phyloP scores from a whole-genome alignment of 2,329 filamentous ascomycete species.

The Fusarium bactridioides region DNA sequence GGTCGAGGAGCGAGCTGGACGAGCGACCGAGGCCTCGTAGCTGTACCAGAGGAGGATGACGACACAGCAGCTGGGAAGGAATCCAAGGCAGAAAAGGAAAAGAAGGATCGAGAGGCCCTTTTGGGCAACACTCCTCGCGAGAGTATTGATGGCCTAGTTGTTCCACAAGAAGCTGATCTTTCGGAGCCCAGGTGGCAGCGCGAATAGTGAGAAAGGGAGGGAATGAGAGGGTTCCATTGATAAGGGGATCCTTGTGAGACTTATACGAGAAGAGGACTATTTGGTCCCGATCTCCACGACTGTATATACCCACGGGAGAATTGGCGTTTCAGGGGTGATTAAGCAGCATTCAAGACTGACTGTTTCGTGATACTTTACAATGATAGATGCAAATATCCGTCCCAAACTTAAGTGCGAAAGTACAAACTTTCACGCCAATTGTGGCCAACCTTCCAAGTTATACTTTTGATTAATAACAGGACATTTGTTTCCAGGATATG shows the following conservation, averaged over 20 bases:
- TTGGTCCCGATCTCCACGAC: constrained; percentile 27
- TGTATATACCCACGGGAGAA: constrained; percentile 39
- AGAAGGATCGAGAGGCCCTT: constrained; percentile 43
- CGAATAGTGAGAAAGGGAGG: background rate
- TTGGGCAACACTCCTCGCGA: constrained; percentile 36
- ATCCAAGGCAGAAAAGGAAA: constrained; percentile 21
- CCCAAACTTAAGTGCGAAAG: background rate
- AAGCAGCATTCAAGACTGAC: constrained; percentile 6
- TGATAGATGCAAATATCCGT: background rate
- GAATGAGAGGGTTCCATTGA: background rate
- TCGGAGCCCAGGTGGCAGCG: constrained; percentile 41
- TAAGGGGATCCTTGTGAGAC: background rate
- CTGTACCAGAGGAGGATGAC: constrained; percentile 51
- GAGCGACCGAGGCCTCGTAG: constrained; percentile 49
- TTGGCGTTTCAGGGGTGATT: constrained; percentile 30
- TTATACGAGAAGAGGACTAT: constrained; percentile 7
- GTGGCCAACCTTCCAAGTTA: background rate
- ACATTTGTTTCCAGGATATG: background rate
- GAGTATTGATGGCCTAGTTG: constrained; percentile 31
- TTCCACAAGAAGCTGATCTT: constrained; percentile 41
- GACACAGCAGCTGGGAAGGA: constrained; percentile 29
- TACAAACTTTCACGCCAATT: background rate
- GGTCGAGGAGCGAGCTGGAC: constrained; percentile 47
- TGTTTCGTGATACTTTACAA: constrained; percentile 6
- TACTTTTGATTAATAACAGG: background rate